Conservation (phyloP, 768 basidiomycete genomes). For the Mycena floridula region DNA sequence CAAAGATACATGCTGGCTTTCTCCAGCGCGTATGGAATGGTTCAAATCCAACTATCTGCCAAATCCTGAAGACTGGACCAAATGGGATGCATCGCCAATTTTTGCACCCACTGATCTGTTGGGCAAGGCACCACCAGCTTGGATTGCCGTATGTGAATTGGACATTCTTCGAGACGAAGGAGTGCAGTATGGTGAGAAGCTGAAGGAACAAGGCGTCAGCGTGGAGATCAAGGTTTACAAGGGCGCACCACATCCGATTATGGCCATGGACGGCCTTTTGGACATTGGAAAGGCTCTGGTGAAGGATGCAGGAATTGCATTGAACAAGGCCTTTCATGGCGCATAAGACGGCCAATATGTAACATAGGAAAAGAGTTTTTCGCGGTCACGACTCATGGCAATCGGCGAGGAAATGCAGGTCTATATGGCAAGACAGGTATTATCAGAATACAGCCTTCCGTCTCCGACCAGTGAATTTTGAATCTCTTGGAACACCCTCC, state of each 20-base stretch:
- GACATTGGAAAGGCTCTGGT: conserved; percentile 29
- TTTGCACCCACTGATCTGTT: conserved; percentile 56
- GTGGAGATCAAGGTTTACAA: conserved; percentile 53
- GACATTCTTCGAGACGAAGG: conserved; percentile 69
- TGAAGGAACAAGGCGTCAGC: conserved; percentile 44
- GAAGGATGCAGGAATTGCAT: conserved; percentile 27
- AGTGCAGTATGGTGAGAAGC: conserved; percentile 51
- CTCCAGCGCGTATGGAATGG: conserved; percentile 66
- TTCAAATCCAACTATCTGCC: conserved; percentile 67
- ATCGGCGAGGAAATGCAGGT: not conserved
- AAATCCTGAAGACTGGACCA: conserved; percentile 47
- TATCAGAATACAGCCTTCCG: conserved; percentile 73
- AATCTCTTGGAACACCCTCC: conserved; percentile 76
- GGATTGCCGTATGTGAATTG: conserved; percentile 58
- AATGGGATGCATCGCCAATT: conserved; percentile 69
- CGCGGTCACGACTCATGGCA: not conserved
- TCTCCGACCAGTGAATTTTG: conserved; percentile 90
- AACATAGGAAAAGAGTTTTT: too few species aligned
- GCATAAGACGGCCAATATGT: too few species aligned
- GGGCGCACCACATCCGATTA: conserved; percentile 63
- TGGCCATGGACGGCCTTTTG: conserved; percentile 58
- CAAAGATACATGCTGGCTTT: conserved; percentile 51
- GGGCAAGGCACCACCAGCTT: conserved; percentile 45
- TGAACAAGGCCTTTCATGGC: conserved; percentile 21
- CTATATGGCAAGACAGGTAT: not conserved